Base-by-base conservation (phyloP, 495 filamentous ascomycete species). In the Neurospora discreta region DNA sequence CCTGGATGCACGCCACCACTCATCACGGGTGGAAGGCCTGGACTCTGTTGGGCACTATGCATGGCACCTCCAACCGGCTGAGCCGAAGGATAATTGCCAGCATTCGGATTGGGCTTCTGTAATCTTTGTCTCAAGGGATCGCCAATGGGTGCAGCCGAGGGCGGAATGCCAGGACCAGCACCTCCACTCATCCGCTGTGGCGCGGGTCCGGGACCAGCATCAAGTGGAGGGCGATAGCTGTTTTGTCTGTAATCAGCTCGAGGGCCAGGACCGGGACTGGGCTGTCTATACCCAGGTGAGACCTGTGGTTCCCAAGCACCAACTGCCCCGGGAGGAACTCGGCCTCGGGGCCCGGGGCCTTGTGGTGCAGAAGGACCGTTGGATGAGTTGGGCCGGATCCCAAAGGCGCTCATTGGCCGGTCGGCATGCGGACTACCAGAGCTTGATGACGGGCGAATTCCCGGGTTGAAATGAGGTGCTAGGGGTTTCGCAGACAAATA, bases 321-420 rank as follows among this genome's bases (percentile, higher is more conserved):
- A 65, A 65, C 52, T 33, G 73, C 76, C 20, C 77, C 79, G 6
- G 69, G 52, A 16, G 80, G 73, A 15, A 74, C 75, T 67, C 75
- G 73, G 23, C 77, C 71, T 39, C 74, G 71, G 52, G 74, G 72
- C 7, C 68, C 72, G 39, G 68, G 10, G 74, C 71, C 69, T 39
- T 75, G 41, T 65, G 52, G 26, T 58, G 23, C 69, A 75, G 73
- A 74, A 75, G 71, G n/a, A 71, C 76, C 71, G 72, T 75, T 52
- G 40, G 73, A 70, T 42, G 81, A 73, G 13, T 80, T 73, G 0
- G 85, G 82, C 26, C 82, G 88, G 76, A 92, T 89, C 18, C 90
- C 89, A 78, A 91, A 91, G 15, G 90, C 89, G 72, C 90, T 91
- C 68, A 83, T 85, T 13, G 90, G 89, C 2, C 91, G 86, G 73